phyloP scores from a whole-genome alignment of 2,329 filamentous ascomycete genomes.

The Fusarium torreyae region DNA sequence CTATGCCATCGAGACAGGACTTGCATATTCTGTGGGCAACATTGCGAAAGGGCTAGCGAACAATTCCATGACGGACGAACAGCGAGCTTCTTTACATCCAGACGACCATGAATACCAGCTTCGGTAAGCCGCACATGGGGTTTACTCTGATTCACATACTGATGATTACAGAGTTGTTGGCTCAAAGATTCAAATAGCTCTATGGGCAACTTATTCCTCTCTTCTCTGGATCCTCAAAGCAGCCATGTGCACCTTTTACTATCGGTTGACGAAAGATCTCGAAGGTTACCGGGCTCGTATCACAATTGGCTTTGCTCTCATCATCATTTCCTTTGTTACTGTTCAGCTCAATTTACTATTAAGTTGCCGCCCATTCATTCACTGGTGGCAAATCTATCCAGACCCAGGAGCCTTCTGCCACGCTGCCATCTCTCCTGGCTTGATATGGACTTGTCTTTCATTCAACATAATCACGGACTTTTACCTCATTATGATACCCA shows the following conservation, averaged over 20 bases:
- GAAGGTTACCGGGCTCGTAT: slow-evolving; percentile 62
- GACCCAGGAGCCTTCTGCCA: slow-evolving; percentile 68
- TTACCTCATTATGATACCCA: slow-evolving; percentile 71
- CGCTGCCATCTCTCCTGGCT: slow-evolving; percentile 64
- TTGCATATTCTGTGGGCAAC: slow-evolving; percentile 66
- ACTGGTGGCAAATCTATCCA: slow-evolving; percentile 73
- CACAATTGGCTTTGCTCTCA: slow-evolving; percentile 65
- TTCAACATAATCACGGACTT: slow-evolving; percentile 70
- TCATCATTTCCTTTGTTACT: slow-evolving; percentile 64
- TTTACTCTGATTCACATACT: neutral
- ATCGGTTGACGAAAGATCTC: slow-evolving; percentile 64
- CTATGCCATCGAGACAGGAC: slow-evolving; percentile 65
- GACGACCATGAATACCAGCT: slow-evolving; percentile 61
- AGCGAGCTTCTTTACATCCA: slow-evolving; percentile 62
- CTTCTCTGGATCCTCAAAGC: slow-evolving; percentile 70
- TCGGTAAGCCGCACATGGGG: slow-evolving; percentile 48
- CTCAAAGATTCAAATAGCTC: slow-evolving; percentile 69
- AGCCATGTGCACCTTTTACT: slow-evolving; percentile 71
- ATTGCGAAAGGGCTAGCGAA: slow-evolving; percentile 68
- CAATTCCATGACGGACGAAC: slow-evolving; percentile 68
- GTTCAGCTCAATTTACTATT: slow-evolving; percentile 66
- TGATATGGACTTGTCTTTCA: slow-evolving; percentile 66
- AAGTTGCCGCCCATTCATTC: slow-evolving; percentile 66
- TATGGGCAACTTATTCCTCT: slow-evolving; percentile 69
- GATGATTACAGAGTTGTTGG: slow-evolving; percentile 61